Evolutionary conservation across 352 stramenopile species (phyloP), one percentile per base, ranked within the genome.

Genomic region (Detonula confervacea): DNA sequence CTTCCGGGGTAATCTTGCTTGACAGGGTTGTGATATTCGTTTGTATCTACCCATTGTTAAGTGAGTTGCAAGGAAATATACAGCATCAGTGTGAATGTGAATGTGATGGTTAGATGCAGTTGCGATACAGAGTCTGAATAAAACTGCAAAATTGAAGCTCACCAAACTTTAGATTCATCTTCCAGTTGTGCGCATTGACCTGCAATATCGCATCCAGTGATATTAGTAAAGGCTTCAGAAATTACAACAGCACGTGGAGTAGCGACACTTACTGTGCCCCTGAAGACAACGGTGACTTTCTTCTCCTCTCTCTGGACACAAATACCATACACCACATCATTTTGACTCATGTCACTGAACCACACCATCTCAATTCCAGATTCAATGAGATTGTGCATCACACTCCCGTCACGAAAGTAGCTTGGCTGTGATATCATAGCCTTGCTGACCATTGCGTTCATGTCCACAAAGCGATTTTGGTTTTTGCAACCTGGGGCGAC

Each of bases 291-390:
- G 8, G 52, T 75, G 2, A 83, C 64, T 29, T 57, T 72, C 55
- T 71, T 78, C 16, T 74, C n/a, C 18, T 75, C 62, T 24, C 75
- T 51, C 30, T 83, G 16, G 9, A 70, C 56, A 47, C 75, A 77
- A 18, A 83, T 83, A 12, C 67, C 44, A 73, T 78, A 83, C 1
- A 83, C 75, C 16, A 83, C 75, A 64, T 78, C 75, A 56, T 78
- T 71, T 51, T 65, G 61, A 33, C 20, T 63, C 37, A 63, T 35
- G 33, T 83, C 75, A 33, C 54, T 64, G 52, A 76, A 78, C 66
- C 67, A 83, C 4, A 73, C 61, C 11, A 83, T 24, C 37, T 83
- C 75, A 16, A 78, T 78, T 16, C 75, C 75, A 22, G 52, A 67
- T 33, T 83, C 67, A 61, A 83, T 78, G 2, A 83, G 61, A 20